Evolutionary conservation across 2,329 filamentous ascomycete genomes (phyloP), one percentile per base, ranked within the genome.

Genomic region (Paecilomyces formosus): DNA sequence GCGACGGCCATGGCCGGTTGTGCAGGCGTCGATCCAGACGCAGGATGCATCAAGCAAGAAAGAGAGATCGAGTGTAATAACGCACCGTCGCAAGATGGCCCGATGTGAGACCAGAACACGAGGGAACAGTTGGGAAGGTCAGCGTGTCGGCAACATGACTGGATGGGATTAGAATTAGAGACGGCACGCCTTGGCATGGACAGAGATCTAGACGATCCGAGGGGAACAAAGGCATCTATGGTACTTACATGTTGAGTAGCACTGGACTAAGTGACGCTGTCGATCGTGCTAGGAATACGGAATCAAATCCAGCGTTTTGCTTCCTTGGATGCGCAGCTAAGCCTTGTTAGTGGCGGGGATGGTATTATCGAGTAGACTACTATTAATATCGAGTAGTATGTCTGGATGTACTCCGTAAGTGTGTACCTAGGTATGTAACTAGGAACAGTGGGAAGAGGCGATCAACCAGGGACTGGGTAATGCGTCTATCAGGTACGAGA

Each of bases 1-100:
- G 79, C 76, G 6, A 72, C 69, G 55, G 75, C 68, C 54, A 61
- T 59, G 53, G 65, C 63, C 26, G 63, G 62, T 26, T 63, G n/a
- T 52, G 15, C 39, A 33, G 35, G 49, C 31, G 13, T 60, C 51
- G 55, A 56, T 54, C 54, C 57, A 59, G 33, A 58, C 12, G 26
- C 15, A 21, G 45, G 31, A 12, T 9, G 21, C 18, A 52, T 5
- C 5, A 21, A 3, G n/a, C n/a, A n/a, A n/a, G n/a, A n/a, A 45
- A 45, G 39, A 45, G 8, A 45, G 39, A 18, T 45, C 15, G 39
- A n/a, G 9, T n/a, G 11, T 31, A 31, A 9, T 31, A 31, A 45
- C n/a, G 39, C 39, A 45, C 15, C 39, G 39, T 45, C 11, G 33
- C 15, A n/a, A 39, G 15, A n/a, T 6, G 35, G n/a, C 39, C 39